Evolutionary conservation across 164 flowering plant genomes (phyloP).

Genomic region (Taxillus chinensis): DNA sequence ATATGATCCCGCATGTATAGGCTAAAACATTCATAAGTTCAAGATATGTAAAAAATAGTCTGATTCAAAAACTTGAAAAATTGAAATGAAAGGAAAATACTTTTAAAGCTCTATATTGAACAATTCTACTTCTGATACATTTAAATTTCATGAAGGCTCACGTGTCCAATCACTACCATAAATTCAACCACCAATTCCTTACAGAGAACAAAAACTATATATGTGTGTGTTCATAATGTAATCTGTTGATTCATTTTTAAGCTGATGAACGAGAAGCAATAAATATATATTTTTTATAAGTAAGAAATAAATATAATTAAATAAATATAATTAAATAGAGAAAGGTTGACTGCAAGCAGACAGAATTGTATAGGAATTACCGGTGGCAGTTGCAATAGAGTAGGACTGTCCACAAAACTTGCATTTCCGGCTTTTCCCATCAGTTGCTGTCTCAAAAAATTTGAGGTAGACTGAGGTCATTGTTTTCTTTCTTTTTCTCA

Average conservation of each 20-base stretch:
- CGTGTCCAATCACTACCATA: neutral
- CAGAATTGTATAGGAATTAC: constrained; percentile 24
- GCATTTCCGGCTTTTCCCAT: constrained; percentile 88
- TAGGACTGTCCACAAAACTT: constrained; percentile 92
- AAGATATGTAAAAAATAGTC: neutral
- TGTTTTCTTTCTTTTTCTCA: constrained; percentile 81
- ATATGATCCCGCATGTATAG: neutral
- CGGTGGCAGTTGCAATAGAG: constrained; percentile 96
- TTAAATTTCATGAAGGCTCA: constrained; percentile 1
- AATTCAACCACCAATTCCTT: neutral
- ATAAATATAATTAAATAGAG: no score
- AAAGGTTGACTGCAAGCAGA: neutral
- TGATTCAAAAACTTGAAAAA: neutral
- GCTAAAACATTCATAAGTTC: neutral
- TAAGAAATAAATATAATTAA: no score
- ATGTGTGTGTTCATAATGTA: neutral
- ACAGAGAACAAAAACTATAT: neutral
- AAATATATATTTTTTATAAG: no score
- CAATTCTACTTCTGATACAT: neutral
- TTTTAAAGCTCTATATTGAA: neutral
- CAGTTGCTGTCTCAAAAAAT: constrained; percentile 80
- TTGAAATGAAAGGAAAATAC: neutral
- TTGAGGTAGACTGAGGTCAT: constrained; percentile 92
- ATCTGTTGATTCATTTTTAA: neutral
- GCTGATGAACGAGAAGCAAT: no score